Evolutionary conservation across 495 filamentous ascomycete genomes (phyloP), one percentile per base, ranked within the genome.

Genomic region (Penicillium steckii): DNA sequence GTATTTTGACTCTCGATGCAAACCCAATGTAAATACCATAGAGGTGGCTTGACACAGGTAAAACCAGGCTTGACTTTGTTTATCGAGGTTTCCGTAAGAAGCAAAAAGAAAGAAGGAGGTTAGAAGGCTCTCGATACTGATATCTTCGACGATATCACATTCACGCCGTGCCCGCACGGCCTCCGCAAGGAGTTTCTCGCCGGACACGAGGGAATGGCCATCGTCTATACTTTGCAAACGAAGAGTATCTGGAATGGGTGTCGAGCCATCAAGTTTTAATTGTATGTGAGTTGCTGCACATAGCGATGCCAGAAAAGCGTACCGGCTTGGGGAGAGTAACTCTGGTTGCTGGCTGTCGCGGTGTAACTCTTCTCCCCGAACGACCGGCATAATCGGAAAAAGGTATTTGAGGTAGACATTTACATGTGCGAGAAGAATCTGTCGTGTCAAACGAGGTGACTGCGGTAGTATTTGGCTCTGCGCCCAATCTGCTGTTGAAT

Each of bases 211-310:
- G 13, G 57, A 59, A 24, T 66, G 53, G n/a, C 84, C 67, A 52
- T 80, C 81, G 46, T 81, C 80, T 2, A 64, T 30, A 23, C 76
- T 75, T 64, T 80, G 69, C 55, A 73, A 70, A 46, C 80, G 80
- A 24, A 69, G 70, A 18, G 80, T 73, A 41, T 80, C 78, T 43
- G 85, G 73, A 23, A 74, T 74, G 5, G 74, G 66, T 0, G 80
- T 79, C 22, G 81, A 72, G 3, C 73, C 78, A 73, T 81, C 73
- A 0, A 82, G 53, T 15, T 76, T 72, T 33, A 93, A 85, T 61
- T 95, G 91, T 18, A 94, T 89, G 73, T 91, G 83, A 60, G 92
- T 90, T 60, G 88, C 91, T 1, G 88, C 88, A 61, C 88, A 94
- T 2, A 96, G 69, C 6, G 90, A 84, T 2, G 83, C 83, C 30